Conservation (phyloP, 306 rosid genomes). For the Crotalaria pallida region DNA sequence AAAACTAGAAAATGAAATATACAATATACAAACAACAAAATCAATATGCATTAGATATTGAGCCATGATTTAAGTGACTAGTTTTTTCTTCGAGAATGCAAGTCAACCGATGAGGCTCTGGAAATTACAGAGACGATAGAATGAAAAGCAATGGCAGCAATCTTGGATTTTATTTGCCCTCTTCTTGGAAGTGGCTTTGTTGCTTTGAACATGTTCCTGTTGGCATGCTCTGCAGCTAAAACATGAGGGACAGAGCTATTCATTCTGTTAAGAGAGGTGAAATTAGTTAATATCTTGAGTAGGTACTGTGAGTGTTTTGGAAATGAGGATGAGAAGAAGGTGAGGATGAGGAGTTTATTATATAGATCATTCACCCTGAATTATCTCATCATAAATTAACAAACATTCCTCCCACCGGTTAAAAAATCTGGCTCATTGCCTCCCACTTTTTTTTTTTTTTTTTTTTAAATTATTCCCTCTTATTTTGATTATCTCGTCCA, state of each 20-base stretch:
- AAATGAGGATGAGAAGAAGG: background rate
- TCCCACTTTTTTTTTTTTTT: too few species aligned
- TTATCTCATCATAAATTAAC: background rate
- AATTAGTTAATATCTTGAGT: background rate
- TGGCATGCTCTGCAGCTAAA: background rate
- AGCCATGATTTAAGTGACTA: background rate
- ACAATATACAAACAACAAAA: background rate
- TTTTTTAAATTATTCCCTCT: too few species aligned
- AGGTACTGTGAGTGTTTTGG: background rate
- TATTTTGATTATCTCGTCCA: too few species aligned
- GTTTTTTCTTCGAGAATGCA: background rate
- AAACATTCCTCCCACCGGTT: too few species aligned
- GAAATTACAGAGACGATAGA: slow-evolving; percentile 3
- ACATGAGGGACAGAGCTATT: slow-evolving; percentile 16
- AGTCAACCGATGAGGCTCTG: background rate
- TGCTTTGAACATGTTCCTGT: background rate
- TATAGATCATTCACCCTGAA: slow-evolving; percentile 17
- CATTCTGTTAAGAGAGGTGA: slow-evolving; percentile 12
- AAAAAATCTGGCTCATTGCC: too few species aligned
- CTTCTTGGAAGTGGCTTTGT: slow-evolving; percentile 13
- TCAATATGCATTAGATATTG: background rate
- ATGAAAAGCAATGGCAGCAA: slow-evolving; percentile 8
- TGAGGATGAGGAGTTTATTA: slow-evolving; percentile 10
- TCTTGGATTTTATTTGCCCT: slow-evolving; percentile 33
- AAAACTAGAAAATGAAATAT: too few species aligned